Evolutionary conservation across 108 stramenopile genomes (phyloP).

Genomic region (Discostella pseudostelligera): DNA sequence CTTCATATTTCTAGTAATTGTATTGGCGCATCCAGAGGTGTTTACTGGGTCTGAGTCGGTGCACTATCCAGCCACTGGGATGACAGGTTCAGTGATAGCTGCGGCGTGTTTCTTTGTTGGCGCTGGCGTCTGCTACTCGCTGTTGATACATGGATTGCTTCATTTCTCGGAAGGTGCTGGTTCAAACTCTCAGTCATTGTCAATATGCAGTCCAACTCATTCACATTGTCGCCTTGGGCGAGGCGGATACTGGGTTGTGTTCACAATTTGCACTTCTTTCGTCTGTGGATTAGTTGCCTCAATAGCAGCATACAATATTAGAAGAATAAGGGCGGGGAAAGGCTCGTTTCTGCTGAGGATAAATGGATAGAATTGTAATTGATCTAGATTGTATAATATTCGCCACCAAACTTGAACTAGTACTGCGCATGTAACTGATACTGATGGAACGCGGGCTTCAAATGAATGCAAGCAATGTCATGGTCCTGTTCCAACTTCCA

Average conservation of each 20-base stretch:
- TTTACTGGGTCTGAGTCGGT: background rate
- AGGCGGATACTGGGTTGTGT: conserved; percentile 11
- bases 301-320: background rate
- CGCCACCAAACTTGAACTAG: too few relatives aligned
- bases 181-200: conserved; percentile 2
- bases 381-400: too few relatives aligned
- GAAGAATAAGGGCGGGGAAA: conserved; percentile 5
- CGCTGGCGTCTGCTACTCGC: conserved; percentile 14
- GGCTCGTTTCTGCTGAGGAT: background rate
- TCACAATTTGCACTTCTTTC: conserved; percentile 5
- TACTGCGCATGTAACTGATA: too few relatives aligned
- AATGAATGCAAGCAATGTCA: too few relatives aligned
- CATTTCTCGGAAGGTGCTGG: background rate
- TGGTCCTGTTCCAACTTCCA: too few relatives aligned
- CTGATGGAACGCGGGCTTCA: too few relatives aligned
- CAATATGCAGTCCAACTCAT: conserved; percentile 22
- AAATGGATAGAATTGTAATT: background rate
- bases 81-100: conserved; percentile 4
- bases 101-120: conserved; percentile 8
- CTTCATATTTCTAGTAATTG: conserved; percentile 7
- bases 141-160: conserved; percentile 14
- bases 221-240: conserved; percentile 14
- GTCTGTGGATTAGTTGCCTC: background rate
- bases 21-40: conserved; percentile 11
- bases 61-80: conserved; percentile 16